A percentile compares a stretch with the other conserved stretches of the same genome.
phyloP scores from a whole-genome alignment of 2,329 filamentous ascomycete species.

The Fusarium kyushuense region DNA sequence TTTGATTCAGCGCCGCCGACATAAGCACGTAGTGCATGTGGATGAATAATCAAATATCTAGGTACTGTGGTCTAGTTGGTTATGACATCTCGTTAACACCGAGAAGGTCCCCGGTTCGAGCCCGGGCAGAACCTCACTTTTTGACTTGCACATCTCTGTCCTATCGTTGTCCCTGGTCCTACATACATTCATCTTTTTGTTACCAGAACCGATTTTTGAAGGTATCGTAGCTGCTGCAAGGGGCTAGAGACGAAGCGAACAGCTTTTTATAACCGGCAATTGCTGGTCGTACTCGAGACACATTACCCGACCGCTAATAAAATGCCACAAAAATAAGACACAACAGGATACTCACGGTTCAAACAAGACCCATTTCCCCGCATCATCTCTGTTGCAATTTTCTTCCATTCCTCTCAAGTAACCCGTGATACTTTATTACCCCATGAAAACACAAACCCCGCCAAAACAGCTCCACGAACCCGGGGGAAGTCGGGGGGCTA shows the following conservation, averaged over 20 bases:
- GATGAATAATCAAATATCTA: background rate
- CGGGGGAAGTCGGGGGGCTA: constrained; percentile 36
- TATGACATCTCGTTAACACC: constrained; percentile 38
- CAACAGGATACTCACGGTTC: constrained; percentile 4
- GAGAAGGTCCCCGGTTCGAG: constrained; percentile 36
- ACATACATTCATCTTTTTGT: no score
- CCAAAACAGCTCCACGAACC: constrained; percentile 25
- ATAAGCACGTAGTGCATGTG: background rate
- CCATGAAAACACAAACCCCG: constrained; percentile 37
- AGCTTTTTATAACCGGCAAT: background rate
- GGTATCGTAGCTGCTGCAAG: no score
- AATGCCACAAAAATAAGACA: background rate
- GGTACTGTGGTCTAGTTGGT: constrained; percentile 32
- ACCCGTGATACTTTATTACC: constrained; percentile 29
- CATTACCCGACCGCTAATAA: background rate
- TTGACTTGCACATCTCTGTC: background rate
- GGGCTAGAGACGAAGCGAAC: no score
- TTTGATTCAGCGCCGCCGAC: background rate
- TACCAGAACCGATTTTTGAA: no score
- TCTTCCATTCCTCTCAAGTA: constrained; percentile 8
- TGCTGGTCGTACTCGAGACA: background rate
- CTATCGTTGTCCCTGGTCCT: no score
- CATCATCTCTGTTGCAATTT: background rate
- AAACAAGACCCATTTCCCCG: background rate
- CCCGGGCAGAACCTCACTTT: constrained; percentile 30